Percentiles rank a stretch among this genome's conserved stretches.
phyloP scores from a whole-genome alignment of 2,329 filamentous ascomycete species.

The Lojkania enalia region DNA sequence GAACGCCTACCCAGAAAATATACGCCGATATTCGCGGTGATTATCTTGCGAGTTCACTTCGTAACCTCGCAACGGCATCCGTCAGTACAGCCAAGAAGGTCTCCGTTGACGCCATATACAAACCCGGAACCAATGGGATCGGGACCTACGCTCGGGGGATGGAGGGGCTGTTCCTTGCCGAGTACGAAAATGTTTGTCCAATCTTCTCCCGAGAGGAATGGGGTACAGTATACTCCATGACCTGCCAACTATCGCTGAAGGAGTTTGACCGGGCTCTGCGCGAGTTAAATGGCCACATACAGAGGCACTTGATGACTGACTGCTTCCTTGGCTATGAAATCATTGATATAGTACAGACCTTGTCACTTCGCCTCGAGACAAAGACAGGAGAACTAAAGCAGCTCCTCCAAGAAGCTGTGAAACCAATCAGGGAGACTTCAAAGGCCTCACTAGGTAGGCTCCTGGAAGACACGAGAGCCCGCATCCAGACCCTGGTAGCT shows the following conservation, averaged over 20 bases:
- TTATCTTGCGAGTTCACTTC: slow-evolving; percentile 79
- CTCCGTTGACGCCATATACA: slow-evolving; percentile 77
- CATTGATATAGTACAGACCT: slow-evolving; percentile 80
- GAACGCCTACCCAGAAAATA: slow-evolving; percentile 75
- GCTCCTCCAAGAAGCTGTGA: slow-evolving; percentile 79
- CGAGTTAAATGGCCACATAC: slow-evolving; percentile 89
- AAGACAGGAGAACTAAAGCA: slow-evolving; percentile 85
- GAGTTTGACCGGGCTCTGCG: slow-evolving; percentile 85
- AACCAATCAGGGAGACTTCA: slow-evolving; percentile 88
- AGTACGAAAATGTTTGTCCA: slow-evolving; percentile 87
- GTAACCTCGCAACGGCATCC: slow-evolving; percentile 85
- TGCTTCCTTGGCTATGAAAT: slow-evolving; percentile 96
- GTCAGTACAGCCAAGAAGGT: slow-evolving; percentile 75
- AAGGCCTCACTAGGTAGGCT: slow-evolving; percentile 83
- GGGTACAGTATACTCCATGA: slow-evolving; percentile 75
- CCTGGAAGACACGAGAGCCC: slow-evolving; percentile 78
- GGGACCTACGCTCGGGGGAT: slow-evolving; percentile 85
- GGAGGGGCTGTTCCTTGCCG: slow-evolving; percentile 82
- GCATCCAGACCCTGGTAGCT: slow-evolving; percentile 64
- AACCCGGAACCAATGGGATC: slow-evolving; percentile 86
- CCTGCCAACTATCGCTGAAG: slow-evolving; percentile 74
- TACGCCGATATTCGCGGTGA: slow-evolving; percentile 86
- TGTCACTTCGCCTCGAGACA: slow-evolving; percentile 78
- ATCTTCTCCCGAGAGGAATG: slow-evolving; percentile 87
- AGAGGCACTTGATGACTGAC: slow-evolving; percentile 81